Evolutionary conservation across 805 yeast genomes (phyloP).

Genomic region (Helenozyma baotianmanensis): DNA sequence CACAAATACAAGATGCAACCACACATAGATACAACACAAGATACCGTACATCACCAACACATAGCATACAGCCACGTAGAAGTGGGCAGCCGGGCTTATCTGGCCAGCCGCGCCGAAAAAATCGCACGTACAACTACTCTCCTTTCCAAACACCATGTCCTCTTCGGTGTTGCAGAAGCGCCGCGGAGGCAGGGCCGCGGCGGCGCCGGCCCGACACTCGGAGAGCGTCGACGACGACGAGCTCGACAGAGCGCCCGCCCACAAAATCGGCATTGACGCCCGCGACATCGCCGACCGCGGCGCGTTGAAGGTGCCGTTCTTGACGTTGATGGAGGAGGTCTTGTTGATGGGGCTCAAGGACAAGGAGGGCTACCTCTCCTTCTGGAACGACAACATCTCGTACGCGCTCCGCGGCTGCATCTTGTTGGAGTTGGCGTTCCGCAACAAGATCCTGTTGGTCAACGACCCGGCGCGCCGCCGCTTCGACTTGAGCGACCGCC

Average conservation of each 20-base stretch:
- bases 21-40: too few species aligned
- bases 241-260: constrained; percentile 27
- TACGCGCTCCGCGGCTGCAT: constrained; percentile 95
- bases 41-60: too few species aligned
- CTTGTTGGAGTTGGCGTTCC: constrained; percentile 82
- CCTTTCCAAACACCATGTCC: constrained; percentile 4
- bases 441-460: constrained; percentile 83
- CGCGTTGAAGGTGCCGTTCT: constrained; percentile 52
- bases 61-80: too few species aligned
- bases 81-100: too few species aligned
- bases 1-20: too few species aligned
- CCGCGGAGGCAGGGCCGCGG: constrained; percentile 48
- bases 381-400: constrained; percentile 97
- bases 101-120: too few species aligned
- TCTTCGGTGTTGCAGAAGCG: constrained; percentile 71
- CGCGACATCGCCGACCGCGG: constrained; percentile 48
- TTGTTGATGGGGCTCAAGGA: constrained; percentile 89
- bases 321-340: constrained; percentile 96
- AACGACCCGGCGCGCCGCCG: constrained; percentile 91
- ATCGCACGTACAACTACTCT: too few species aligned
- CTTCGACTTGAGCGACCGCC: constrained; percentile 80
- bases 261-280: constrained; percentile 80
- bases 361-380: constrained; percentile 91
- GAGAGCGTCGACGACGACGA: constrained; percentile 23
- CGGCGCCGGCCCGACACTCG: constrained; percentile 16